phyloP scores from a whole-genome alignment of 208 protist genomes.

The Leishmania martiniquensis region DNA sequence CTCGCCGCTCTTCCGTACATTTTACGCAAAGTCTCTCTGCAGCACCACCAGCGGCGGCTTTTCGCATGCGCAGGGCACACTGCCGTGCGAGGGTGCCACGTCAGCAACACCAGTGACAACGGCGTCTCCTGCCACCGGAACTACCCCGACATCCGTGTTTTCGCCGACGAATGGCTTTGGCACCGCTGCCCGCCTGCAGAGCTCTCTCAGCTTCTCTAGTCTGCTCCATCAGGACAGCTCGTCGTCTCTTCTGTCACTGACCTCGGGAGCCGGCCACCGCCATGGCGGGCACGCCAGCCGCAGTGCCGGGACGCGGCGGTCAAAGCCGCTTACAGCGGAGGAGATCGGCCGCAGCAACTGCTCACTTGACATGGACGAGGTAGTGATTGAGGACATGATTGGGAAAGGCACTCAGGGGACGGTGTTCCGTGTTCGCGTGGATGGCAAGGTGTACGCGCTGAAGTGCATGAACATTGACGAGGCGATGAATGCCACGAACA shows the following conservation, averaged over 20 bases:
- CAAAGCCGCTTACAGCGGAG: slow-evolving; percentile 46
- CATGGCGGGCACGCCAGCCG: slow-evolving; percentile 5
- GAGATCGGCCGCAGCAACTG: slow-evolving; percentile 78
- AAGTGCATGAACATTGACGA: slow-evolving; percentile 85
- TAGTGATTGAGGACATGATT: slow-evolving; percentile 66
- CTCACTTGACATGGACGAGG: slow-evolving; percentile 74
- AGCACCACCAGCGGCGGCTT: background rate
- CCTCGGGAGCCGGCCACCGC: slow-evolving; percentile 18
- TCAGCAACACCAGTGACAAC: background rate
- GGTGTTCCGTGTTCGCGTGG: slow-evolving; percentile 73
- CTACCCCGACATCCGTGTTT: slow-evolving; percentile 9
- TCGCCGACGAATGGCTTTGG: slow-evolving; percentile 7
- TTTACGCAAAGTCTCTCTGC: slow-evolving; percentile 11
- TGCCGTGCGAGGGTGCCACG: background rate
- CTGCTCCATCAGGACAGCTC: slow-evolving; percentile 32
- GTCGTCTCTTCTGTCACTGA: slow-evolving; percentile 32
- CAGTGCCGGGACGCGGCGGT: slow-evolving; percentile 11
- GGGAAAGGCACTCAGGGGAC: slow-evolving; percentile 80
- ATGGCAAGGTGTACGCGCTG: slow-evolving; percentile 81
- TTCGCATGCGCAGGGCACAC: background rate
- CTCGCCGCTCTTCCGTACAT: slow-evolving; percentile 33
- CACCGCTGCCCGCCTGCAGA: slow-evolving; percentile 1
- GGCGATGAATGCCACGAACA: slow-evolving; percentile 70
- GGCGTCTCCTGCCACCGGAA: background rate
- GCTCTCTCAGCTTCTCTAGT: slow-evolving; percentile 16